Percentiles rank a stretch among this genome's conserved stretches.
These are phyloP conservation scores for Clitopilus passeckerianus DNA, from an alignment of 768 basidiomycete genomes.

Conservation along the genomic window DNA sequence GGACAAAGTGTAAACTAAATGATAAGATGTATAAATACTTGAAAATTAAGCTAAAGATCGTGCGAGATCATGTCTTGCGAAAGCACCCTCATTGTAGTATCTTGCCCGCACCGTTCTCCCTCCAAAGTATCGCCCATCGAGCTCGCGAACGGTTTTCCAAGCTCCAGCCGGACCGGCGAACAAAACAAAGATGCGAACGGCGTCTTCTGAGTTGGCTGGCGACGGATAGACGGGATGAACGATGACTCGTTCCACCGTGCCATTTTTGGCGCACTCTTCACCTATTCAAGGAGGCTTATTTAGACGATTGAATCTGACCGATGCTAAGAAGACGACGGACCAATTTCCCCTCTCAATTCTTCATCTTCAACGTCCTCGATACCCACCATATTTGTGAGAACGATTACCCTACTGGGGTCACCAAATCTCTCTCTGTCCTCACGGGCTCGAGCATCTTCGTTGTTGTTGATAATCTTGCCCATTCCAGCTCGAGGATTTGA, in stretches of 20 bases:
- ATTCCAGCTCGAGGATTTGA: conserved; percentile 55
- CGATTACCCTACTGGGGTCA: conserved; percentile 84
- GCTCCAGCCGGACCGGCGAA: conserved; percentile 91
- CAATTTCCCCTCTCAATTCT: conserved; percentile 84
- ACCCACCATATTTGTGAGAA: conserved; percentile 87
- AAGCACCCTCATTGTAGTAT: conserved; percentile 68
- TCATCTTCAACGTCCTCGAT: conserved; percentile 81
- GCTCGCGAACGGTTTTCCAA: conserved; percentile 92
- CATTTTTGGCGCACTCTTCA: conserved; percentile 89
- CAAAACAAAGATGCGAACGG: conserved; percentile 86
- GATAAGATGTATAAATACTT: background rate
- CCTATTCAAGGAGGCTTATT: conserved; percentile 35
- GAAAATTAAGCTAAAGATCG: conserved; percentile 21
- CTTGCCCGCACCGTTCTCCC: conserved; percentile 78
- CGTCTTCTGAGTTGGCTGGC: conserved; percentile 65
- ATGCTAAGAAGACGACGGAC: conserved; percentile 31
- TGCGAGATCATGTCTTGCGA: conserved; percentile 47
- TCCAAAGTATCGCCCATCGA: conserved; percentile 91
- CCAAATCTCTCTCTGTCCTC: conserved; percentile 83
- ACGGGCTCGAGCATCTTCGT: conserved; percentile 73
- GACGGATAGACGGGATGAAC: conserved; percentile 74
- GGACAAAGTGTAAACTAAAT: background rate
- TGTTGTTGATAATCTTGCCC: conserved; percentile 88
- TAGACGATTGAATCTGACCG: background rate
- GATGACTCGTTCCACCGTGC: conserved; percentile 86